Evolutionary conservation across 1,139 yeast genomes (phyloP), one percentile per base, ranked within the genome.

Genomic region (Zygosaccharomyces pseudobailii): DNA sequence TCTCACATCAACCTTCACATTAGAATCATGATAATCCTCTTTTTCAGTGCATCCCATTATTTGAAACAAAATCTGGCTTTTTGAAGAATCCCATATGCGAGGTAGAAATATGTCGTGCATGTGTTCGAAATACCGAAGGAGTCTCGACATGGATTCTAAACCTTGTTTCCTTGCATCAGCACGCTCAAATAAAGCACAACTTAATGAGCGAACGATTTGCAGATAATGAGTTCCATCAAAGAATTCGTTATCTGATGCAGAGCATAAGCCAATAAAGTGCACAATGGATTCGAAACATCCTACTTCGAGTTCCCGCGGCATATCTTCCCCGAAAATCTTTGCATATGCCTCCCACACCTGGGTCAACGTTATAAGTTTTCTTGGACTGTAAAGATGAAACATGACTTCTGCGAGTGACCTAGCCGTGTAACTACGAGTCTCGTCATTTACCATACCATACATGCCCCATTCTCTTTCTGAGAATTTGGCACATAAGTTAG

Each of bases 271-370:
- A 4, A 59, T 46, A 42, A 61, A 70, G 40, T 71, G 71, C 9
- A 63, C 50, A 6, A 70, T 47, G 0, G 74, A 67, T 46, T 69
- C 68, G 35, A 70, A 56, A 19, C 68, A 54, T 2, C 69, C 69
- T 3, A 61, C 46, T 43, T 63, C 62, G 6, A 56, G 56, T 40
- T 59, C 62, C 22, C 63, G 55, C 3, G 60, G 46, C 4, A 53
- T 46, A 4, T 57, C 44, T 23, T 64, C 59, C 5, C 57, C 40
- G 47, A 66, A 65, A 2, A 69, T 28, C 30, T 59, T 66, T 9
- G 57, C 55, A 49, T 62, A 69, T 21, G 66, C 52, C 3, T 48
- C 53, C 45, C 65, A 49, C 2, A 60, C 55, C 3, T 63, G 59
- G 5, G 53, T 50, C 21, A 61, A 34, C 7, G 49, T 44, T 1